Evolutionary conservation across 306 rosid species (phyloP).

Genomic region (Cyclanthera cordifolia): DNA sequence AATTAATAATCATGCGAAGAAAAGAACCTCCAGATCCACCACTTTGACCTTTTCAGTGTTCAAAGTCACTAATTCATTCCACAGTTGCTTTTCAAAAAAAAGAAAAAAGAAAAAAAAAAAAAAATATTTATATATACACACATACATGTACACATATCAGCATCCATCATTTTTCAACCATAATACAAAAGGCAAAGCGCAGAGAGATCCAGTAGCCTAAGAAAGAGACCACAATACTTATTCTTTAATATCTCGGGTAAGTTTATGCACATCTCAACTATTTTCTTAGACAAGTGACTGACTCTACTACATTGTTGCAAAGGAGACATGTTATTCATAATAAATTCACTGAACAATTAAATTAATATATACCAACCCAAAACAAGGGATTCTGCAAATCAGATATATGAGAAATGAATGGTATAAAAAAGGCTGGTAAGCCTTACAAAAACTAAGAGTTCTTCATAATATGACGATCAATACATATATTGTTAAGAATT

Average conservation of each 20-base stretch:
- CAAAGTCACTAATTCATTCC: not conserved
- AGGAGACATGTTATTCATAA: not conserved
- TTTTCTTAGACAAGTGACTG: too few species aligned
- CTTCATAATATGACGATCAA: not conserved
- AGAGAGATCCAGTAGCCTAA: slow-evolving; percentile 6
- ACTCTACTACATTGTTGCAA: too few species aligned
- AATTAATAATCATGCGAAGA: not conserved
- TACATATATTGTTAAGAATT: slow-evolving; percentile 4
- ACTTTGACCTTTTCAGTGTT: not conserved
- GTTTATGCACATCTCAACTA: too few species aligned
- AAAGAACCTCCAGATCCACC: not conserved
- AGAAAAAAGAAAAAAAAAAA: too few species aligned
- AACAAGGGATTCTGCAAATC: not conserved
- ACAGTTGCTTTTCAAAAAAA: not conserved
- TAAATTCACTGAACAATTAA: not conserved
- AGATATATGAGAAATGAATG: not conserved
- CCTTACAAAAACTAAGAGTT: not conserved
- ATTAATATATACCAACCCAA: not conserved
- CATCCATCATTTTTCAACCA: not conserved
- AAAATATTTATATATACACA: too few species aligned
- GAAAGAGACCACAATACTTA: too few species aligned
- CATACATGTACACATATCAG: not conserved
- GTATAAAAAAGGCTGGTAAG: not conserved
- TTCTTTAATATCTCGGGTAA: too few species aligned
- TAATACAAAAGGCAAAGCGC: not conserved